Base-by-base conservation (phyloP, 768 basidiomycete species). In the Russula lepida region DNA sequence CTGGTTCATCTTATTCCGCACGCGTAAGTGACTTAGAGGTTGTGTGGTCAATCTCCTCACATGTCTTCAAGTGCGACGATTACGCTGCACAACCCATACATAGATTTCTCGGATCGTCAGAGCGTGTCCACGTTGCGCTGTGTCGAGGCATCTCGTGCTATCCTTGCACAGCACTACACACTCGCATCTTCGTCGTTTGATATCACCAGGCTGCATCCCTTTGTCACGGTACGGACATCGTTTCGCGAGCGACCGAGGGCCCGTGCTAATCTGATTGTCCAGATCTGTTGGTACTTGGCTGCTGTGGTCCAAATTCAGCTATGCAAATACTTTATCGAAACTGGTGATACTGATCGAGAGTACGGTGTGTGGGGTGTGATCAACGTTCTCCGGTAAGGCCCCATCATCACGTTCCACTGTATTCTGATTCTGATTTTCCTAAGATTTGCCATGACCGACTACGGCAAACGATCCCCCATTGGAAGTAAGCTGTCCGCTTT, bases 221-320 rank as follows among this genome's bases (percentile, higher is more conserved):
- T 89, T 68, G 85, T 87, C 23, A 85, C 85, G 66, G 90, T 91
- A 66, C 58, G 88, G 70, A 37, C 46, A 47, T 30, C 61, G 54
- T 32, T 43, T 12, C 28, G 6, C 21, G 3, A 13, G 28, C 15
- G 1, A 13, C 19, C 11, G 6, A 25, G 41, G 21, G 32, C 9
- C 49, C 59, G 17, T 23, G 58, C 33, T 65, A 53, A 64, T 56
- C 28, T 35, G 8, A 39, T 25, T 39, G 1, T 68, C 46, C 50
- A 90, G 88, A 92, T 92, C 49, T 91, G 89, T 71, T 93, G 90
- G 90, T 92, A 93, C 72, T 82, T 93, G 17, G 91, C 90, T 7
- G 90, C 91, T 15, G 89, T 89, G 5, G 88, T 92, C 4, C 85
- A 91, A 69, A 84, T 92, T 50, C 89, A 92, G 67, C 76, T 89